Conservation (phyloP, 2,329 filamentous ascomycete genomes). For the Podosphaera xanthii region DNA sequence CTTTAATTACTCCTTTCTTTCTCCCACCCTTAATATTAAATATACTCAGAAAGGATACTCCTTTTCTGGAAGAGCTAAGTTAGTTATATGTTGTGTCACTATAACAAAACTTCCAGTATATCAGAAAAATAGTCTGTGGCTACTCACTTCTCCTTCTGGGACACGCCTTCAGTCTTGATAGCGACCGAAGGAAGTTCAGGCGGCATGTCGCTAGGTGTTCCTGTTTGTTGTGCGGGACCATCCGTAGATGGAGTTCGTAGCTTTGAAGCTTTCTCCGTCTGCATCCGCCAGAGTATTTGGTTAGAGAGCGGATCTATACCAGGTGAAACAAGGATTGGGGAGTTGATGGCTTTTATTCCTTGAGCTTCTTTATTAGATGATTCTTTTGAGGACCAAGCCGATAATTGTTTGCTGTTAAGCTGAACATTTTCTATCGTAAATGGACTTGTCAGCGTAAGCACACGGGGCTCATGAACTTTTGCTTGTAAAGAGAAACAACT, state of each 20-base stretch:
- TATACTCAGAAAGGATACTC: constrained; percentile 72
- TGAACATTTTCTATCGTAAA: constrained; percentile 9
- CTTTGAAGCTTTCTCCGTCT: constrained; percentile 30
- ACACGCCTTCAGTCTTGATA: constrained; percentile 12
- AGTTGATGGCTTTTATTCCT: constrained; percentile 6
- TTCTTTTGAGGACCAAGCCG: constrained; percentile 12
- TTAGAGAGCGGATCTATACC: constrained; percentile 45
- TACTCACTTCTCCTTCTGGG: constrained; percentile 37
- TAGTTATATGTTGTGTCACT: constrained; percentile 2
- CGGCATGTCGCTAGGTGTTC: background rate
- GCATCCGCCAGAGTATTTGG: constrained; percentile 46
- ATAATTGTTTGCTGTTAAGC: constrained; percentile 11
- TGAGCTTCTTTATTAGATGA: constrained; percentile 10
- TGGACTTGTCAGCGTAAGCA: constrained; percentile 10
- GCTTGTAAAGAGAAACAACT: constrained; percentile 2
- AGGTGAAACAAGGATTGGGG: constrained; percentile 13
- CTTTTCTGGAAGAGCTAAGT: constrained; percentile 36
- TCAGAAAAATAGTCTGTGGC: background rate
- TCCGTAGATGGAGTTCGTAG: constrained; percentile 30
- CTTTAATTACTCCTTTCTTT: constrained; percentile 37
- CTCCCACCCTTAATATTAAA: constrained; percentile 50
- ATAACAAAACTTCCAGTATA: constrained; percentile 5
- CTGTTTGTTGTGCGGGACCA: constrained; percentile 18
- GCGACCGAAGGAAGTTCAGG: background rate
- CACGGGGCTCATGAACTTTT: constrained; percentile 3